These are phyloP conservation scores for Carpinus fangiana DNA, from an alignment of 306 rosid species.

Conservation along the genomic window DNA sequence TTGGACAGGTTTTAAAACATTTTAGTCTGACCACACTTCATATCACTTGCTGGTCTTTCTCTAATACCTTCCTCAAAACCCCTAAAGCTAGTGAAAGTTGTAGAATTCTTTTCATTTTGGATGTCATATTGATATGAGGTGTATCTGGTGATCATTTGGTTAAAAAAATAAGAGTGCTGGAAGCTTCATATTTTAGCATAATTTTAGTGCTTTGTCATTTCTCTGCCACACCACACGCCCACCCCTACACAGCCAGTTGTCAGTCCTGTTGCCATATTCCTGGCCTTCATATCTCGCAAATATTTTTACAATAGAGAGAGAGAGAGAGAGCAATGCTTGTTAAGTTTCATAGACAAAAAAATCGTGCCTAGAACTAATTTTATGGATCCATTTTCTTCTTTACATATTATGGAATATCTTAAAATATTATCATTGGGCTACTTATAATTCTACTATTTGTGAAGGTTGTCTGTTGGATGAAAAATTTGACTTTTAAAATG, in stretches of 20 bases:
- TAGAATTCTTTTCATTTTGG: not conserved
- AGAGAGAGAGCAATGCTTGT: no score
- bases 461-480: no score
- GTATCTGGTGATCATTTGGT: not conserved
- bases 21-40: not conserved
- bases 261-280: no score
- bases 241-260: no score
- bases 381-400: not conserved
- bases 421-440: not conserved
- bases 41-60: not conserved
- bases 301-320: no score
- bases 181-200: not conserved
- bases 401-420: not conserved
- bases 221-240: no score
- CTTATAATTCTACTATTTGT: not conserved
- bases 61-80: not conserved
- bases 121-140: not conserved
- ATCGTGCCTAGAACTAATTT: no score
- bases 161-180: not conserved
- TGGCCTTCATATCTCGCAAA: no score
- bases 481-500: no score
- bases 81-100: not conserved
- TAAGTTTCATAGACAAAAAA: no score
- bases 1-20: not conserved
- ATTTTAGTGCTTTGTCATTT: not conserved